Evolutionary conservation across 768 basidiomycete genomes (phyloP), one percentile per base, ranked within the genome.

Genomic region (Tulasnella sp.): DNA sequence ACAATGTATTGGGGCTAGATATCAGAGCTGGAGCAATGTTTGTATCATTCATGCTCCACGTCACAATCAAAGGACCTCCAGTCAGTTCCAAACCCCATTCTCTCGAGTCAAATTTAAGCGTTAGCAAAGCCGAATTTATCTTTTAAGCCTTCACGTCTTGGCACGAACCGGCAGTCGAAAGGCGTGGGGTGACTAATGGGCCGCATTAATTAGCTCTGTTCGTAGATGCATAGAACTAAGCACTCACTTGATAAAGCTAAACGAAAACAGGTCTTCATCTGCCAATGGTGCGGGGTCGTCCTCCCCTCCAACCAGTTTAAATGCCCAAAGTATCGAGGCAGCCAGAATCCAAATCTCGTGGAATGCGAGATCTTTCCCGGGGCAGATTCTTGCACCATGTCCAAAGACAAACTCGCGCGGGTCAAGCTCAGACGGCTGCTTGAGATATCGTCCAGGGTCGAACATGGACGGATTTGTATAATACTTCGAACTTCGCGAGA

Each of bases 371-470:
- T 72, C 31, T 9, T n/a, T 75, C 20, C 79, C 79, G 11, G 69
- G 79, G 40, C 79, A 80, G 5, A 75, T 80, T 6, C 79, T 72
- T 12, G 72, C 24, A 28, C 79, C 79, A 75, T 50, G 48, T n/a
- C 79, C 79, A 50, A 80, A 75, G 16, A 24, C 28, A 22, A 64
- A 54, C 31, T 58, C 77, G 24, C 77, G 37, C 0, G 77, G 77
- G 22, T 78, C 77, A n/a, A 78, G 74, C 5, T 42, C 37, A 11
- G 77, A 22, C 14, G 50, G 22, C 16, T 37, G n/a, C 37, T 40
- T 42, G 58, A 78, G 48, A 69, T 54, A 80, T 18, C 80, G 78
- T 24, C 48, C 77, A 1, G 80, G 80, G n/a, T 72, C 46, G 48
- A 81, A 81, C 14, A 22, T 72, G 4, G 50, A 69, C 1, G 80